phyloP scores from a whole-genome alignment of 192 early-diverging fungal genomes.

The Coemansia sp. region DNA sequence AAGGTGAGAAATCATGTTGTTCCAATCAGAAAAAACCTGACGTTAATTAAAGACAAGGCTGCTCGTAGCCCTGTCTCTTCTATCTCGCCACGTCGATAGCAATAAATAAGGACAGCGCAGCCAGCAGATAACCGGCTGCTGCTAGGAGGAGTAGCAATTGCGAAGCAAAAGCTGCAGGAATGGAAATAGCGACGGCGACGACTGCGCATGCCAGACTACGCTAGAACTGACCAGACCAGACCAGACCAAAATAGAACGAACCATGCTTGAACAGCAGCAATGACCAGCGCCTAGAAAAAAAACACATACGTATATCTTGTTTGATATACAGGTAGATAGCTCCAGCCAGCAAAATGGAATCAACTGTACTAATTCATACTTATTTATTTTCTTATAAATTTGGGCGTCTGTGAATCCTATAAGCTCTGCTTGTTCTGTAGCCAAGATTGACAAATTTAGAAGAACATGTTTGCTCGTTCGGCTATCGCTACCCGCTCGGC shows the following conservation, averaged over 20 bases:
- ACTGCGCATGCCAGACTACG: too few species aligned
- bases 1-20: neutral
- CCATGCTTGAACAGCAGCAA: neutral
- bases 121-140: too few species aligned
- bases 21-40: neutral
- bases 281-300: too few species aligned
- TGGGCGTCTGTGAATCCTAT: too few species aligned
- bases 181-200: neutral
- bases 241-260: too few species aligned
- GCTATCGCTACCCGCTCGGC: slow-evolving; percentile 43
- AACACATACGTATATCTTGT: too few species aligned
- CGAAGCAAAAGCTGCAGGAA: neutral
- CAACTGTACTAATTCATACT: neutral
- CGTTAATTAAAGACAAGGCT: neutral
- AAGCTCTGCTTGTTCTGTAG: neutral
- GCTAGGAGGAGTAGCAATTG: slow-evolving; percentile 8
- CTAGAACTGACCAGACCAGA: too few species aligned
- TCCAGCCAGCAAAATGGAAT: neutral
- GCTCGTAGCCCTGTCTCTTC: too few species aligned
- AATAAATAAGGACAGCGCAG: too few species aligned
- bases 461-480: slow-evolving; percentile 48
- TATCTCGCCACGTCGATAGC: too few species aligned
- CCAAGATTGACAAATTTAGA: slow-evolving; percentile 10
- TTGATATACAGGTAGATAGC: neutral
- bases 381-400: neutral